A percentile compares a stretch with the other conserved stretches of the same genome.
phyloP scores from a whole-genome alignment of 202 grass and related monocot species.

The Musa balbisiana region DNA sequence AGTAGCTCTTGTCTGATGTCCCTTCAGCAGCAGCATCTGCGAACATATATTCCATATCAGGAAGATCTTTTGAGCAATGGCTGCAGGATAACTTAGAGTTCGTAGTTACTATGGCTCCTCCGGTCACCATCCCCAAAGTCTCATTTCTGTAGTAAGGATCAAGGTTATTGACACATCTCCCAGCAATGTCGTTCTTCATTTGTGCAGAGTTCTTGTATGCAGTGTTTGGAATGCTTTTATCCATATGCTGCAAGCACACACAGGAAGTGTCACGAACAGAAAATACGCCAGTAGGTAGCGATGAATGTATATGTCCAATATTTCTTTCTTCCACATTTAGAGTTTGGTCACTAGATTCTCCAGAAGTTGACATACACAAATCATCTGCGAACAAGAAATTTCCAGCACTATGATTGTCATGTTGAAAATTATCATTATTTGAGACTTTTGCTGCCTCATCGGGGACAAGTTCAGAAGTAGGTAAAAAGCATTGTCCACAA shows the following conservation, averaged over 20 bases:
- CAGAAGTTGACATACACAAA: neutral
- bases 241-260: neutral
- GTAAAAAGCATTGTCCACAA: neutral
- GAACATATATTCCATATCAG: neutral
- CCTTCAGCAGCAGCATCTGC: neutral
- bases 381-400: neutral
- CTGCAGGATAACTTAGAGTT: neutral
- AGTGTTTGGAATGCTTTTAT: neutral
- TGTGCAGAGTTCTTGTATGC: neutral
- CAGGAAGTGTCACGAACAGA: neutral
- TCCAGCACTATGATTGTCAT: neutral
- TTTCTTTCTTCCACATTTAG: neutral
- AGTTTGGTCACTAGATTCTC: neutral
- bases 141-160: neutral
- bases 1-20: neutral
- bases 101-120: neutral
- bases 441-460: neutral
- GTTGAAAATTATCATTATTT: neutral
- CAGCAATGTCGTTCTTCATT: neutral
- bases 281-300: neutral
- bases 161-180: neutral
- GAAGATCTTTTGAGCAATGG: neutral
- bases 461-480: neutral
- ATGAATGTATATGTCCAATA: neutral
- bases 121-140: neutral